Percentiles rank a stretch among this genome's conserved stretches.
Conservation (phyloP, 2,329 filamentous ascomycete species). For the Colletotrichum noveboracense region DNA sequence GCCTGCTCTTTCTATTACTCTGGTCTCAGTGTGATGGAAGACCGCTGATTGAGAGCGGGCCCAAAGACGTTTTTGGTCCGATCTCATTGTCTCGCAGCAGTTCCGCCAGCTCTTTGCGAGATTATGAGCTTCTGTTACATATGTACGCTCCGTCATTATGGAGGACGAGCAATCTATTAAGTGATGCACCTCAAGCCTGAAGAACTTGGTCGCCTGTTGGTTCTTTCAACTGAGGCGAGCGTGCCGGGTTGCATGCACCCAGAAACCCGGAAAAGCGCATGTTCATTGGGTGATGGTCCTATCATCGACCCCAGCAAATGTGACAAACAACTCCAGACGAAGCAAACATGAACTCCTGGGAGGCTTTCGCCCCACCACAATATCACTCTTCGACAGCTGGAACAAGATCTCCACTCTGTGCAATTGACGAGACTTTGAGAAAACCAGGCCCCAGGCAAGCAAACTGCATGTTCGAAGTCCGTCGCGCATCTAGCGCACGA, state of each 20-base stretch:
- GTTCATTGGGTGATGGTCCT: not conserved
- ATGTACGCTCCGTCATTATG: not conserved
- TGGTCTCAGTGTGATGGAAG: not conserved
- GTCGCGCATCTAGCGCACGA: not conserved
- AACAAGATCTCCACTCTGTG: not conserved
- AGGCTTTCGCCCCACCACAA: not conserved
- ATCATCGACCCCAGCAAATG: not conserved
- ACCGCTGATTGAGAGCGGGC: not conserved
- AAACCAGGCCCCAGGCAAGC: not conserved
- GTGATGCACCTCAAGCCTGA: too few species aligned
- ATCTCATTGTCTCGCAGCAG: not conserved
- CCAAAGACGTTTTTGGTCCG: not conserved
- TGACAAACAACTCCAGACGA: not conserved
- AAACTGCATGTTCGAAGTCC: not conserved
- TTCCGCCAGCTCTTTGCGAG: not conserved
- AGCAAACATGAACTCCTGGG: conserved; percentile 5
- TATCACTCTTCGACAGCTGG: not conserved
- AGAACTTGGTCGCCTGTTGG: not conserved
- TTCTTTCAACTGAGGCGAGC: not conserved
- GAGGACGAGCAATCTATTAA: not conserved
- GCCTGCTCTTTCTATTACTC: not conserved
- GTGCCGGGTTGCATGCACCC: not conserved
- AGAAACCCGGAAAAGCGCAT: not conserved
- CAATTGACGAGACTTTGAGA: not conserved
- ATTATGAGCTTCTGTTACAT: not conserved